Percentiles rank a stretch among this genome's conserved stretches.
Evolutionary conservation across 176 grass and related monocot genomes (phyloP).

Genomic region (Calamus simplicifolius): DNA sequence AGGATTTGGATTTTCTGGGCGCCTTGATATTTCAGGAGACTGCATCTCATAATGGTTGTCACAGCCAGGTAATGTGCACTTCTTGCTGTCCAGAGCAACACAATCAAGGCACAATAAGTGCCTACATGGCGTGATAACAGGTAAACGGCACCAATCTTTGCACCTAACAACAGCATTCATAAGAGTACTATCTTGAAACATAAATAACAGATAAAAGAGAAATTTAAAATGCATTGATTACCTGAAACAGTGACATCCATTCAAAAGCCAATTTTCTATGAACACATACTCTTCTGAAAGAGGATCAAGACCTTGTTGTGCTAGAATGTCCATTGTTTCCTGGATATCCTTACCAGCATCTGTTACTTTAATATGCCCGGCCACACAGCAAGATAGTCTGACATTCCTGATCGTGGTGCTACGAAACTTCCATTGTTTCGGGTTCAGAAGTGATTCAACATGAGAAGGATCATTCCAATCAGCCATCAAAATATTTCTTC

Average conservation of each 20-base stretch:
- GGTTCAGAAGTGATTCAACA: constrained; percentile 91
- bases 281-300: constrained; percentile 64
- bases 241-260: constrained; percentile 76
- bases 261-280: constrained; percentile 68
- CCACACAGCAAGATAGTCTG: constrained; percentile 87
- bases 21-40: constrained; percentile 62
- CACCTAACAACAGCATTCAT: constrained; percentile 49
- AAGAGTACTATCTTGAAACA: too few relatives aligned
- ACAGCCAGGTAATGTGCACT: constrained; percentile 75
- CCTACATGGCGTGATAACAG: constrained; percentile 80
- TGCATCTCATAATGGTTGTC: constrained; percentile 84
- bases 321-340: constrained; percentile 84
- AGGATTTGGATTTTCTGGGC: constrained; percentile 95
- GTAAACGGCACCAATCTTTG: constrained; percentile 73
- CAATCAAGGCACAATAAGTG: constrained; percentile 94
- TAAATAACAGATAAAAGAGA: constrained; percentile 5
- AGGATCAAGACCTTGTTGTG: constrained; percentile 67
- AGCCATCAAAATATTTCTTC: constrained; percentile 92
- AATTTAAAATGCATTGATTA: constrained; percentile 21
- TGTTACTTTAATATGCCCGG: constrained; percentile 84
- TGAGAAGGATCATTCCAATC: constrained; percentile 99
- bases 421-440: constrained; percentile 95
- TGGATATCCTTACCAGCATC: constrained; percentile 94
- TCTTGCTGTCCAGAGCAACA: constrained; percentile 80
- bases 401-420: constrained; percentile 84